Evolutionary conservation across 2,329 filamentous ascomycete genomes (phyloP), one percentile per base, ranked within the genome.

Genomic region (Monilinia fructigena): DNA sequence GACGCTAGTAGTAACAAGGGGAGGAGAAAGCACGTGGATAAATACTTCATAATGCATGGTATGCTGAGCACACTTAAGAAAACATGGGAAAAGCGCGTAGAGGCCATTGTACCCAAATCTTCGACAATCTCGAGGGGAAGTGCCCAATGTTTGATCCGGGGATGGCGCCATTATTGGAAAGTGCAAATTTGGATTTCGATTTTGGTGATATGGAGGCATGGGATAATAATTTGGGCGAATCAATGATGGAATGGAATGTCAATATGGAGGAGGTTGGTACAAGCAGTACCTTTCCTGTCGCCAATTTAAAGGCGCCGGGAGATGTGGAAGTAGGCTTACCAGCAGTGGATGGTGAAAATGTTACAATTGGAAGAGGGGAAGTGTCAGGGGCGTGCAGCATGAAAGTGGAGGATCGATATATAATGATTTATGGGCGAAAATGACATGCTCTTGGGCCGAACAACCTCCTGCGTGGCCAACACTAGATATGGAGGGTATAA

Each of bases 351-450:
- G 18, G 20, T 60, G 28, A 4, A 26, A 8, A 8, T 12, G 56
- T 14, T 3, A 48, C 58, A 7, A 55, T 60, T 26, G 62, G 66
- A 6, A 28, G 16, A 70, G 47, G 60, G 42, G 48, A 7, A 66
- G 56, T 47, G 35, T 20, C 53, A 47, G 42, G 12, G 11, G 14
- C 18, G 16, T 3, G 8, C 3, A 38, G 11, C 45, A 60, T 14
- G 12, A n/a, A 60, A 7, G 4, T 14, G n/a, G 20, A 20, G 47
- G 18, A 28, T 56, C 31, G 14, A 40, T 66, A 2, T 72, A 72
- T 67, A 68, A 70, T 61, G 71, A 74, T 66, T 48, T 75, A 12
- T 75, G 74, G 74, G 72, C 71, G 10, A 74, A 72, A 4, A 74
- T 75, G 74, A 74, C 73, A 18, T 68, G 70, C 16, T 71, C 66